Evolutionary conservation across 768 basidiomycete species (phyloP), one percentile per base, ranked within the genome.

Genomic region (Lactifluus subvellereus): DNA sequence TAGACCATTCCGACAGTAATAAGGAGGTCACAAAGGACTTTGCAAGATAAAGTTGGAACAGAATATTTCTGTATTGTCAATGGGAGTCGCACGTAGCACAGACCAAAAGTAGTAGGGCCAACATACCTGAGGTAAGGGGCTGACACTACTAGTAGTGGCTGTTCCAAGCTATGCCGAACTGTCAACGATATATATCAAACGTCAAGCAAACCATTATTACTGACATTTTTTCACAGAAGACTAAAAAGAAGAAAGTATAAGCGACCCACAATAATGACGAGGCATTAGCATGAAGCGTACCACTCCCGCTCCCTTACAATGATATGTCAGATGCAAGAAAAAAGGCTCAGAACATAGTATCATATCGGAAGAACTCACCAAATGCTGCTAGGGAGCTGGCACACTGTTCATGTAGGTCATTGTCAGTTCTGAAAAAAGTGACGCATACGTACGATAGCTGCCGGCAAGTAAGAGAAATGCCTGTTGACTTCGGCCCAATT

Each of bases 1-100:
- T 22, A 20, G 9, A 57, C 45, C 57, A 57, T 57, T 57, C 57
- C 57, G n/a, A 49, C 13, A 18, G 57, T 48, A 4, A 57, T 49
- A 35, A 57, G 14, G 32, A 57, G 2, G 35, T 57, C 47, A 35
- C 57, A 57, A 37, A 57, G 13, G 20, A 49, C 35, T 6, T 57
- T 48, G 33, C 57, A 57, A 16, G 47, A 20, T 1, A 57, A 35
- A 9, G 33, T 49, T 2, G 57, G 30, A 27, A 57, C 8, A 20
- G n/a, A 48, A 38, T 22, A 37, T 14, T 33, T 47, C 57, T 57
- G 3, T 14, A n/a, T 9, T 1, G 33, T 16, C 3, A 16, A 33
- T 43, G 18, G 27, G 49, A 13, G n/a, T n/a, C 22, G 4, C 1
- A 49, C 22, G 14, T 27, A 37, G 32, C 8, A 27, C 27, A 27